Conservation (phyloP, 257 asterid genomes). For the Nicotiana knightiana region DNA sequence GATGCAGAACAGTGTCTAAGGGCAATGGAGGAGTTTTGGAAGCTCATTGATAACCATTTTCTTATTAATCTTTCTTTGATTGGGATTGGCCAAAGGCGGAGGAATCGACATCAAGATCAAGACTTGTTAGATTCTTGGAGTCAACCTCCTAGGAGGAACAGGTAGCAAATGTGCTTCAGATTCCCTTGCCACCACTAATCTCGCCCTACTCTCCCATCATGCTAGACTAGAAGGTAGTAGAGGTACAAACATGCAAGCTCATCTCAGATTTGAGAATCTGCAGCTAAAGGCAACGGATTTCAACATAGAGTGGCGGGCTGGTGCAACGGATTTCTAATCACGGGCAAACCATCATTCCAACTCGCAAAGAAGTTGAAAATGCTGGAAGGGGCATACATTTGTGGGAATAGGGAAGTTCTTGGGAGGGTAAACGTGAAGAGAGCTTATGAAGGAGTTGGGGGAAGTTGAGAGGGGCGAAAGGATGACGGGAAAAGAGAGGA, state of each 20-base stretch:
- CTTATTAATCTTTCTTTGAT: not conserved
- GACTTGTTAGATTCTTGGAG: not conserved
- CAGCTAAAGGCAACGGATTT: not conserved
- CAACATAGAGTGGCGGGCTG: not conserved
- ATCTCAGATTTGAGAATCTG: not conserved
- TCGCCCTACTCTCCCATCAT: not conserved
- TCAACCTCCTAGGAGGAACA: not conserved
- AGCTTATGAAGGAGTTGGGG: not conserved
- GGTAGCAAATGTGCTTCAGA: not conserved
- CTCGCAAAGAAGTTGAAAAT: not conserved
- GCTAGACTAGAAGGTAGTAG: not conserved
- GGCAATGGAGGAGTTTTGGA: not conserved
- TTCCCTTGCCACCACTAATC: not conserved
- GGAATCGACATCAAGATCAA: not conserved
- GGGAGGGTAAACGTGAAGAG: not conserved
- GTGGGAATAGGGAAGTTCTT: not conserved
- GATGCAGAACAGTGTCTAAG: not conserved
- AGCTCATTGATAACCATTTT: not conserved
- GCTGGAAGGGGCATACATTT: not conserved
- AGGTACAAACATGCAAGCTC: not conserved
- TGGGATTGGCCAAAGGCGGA: not conserved
- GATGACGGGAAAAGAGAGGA: not conserved
- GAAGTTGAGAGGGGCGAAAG: not conserved
- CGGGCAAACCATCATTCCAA: not conserved
- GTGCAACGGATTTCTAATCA: not conserved